phyloP scores from a whole-genome alignment of 2,329 filamentous ascomycete species.

The Aspergillus japonicus region DNA sequence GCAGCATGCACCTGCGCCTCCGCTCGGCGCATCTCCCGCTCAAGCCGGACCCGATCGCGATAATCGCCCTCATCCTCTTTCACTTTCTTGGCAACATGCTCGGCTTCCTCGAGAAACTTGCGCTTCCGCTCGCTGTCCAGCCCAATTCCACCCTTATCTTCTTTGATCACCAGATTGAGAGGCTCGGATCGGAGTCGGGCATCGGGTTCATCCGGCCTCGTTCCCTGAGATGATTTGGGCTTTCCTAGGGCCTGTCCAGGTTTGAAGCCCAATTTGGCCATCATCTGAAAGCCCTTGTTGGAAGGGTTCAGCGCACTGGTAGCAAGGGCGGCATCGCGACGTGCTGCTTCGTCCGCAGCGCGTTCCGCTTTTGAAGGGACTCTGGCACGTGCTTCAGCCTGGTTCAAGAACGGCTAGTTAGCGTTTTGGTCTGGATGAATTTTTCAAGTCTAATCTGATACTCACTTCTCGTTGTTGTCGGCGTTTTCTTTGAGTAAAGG shows the following conservation, averaged over 20 bases:
- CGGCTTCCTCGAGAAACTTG: conserved; percentile 64
- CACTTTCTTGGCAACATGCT: conserved; percentile 57
- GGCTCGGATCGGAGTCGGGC: conserved; percentile 62
- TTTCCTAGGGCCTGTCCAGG: conserved; percentile 72
- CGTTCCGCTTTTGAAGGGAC: conserved; percentile 77
- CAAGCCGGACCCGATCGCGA: conserved; percentile 66
- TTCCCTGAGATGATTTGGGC: conserved; percentile 39
- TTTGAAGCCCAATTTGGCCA: conserved; percentile 92
- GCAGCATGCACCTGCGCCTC: conserved; percentile 73
- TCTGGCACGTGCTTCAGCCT: conserved; percentile 66
- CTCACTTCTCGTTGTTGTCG: conserved; percentile 53
- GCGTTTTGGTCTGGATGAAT: conserved; percentile 49
- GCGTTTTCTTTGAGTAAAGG: conserved; percentile 59
- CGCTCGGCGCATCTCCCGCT: conserved; percentile 65
- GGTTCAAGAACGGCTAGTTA: conserved; percentile 25
- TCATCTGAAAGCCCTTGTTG: conserved; percentile 92
- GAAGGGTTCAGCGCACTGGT: conserved; percentile 69
- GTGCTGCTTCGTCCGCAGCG: conserved; percentile 68
- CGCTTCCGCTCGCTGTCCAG: conserved; percentile 80
- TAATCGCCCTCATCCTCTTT: conserved; percentile 70
- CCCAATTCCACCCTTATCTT: conserved; percentile 79
- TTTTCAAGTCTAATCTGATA: not conserved
- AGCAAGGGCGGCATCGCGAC: conserved; percentile 72
- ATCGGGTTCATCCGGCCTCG: not conserved
- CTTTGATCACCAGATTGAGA: conserved; percentile 72